Base-by-base conservation (phyloP, 2,329 filamentous ascomycete genomes). In the Pestalotiopsis sp. region DNA sequence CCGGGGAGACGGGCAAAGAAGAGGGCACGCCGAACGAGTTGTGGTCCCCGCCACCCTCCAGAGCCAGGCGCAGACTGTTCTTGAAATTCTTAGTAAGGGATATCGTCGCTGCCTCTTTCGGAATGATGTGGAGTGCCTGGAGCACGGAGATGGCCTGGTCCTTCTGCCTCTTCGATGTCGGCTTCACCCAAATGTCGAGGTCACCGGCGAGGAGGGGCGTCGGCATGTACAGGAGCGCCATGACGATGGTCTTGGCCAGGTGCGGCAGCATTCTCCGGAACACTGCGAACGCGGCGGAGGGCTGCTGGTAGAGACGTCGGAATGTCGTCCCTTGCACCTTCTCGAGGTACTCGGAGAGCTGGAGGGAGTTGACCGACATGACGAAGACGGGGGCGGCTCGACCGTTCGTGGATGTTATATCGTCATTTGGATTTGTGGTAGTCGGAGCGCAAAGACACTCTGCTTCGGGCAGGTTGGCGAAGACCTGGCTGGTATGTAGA, bases 211-310 rank as follows among this genome's bases (percentile, higher is more conserved):
- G 88, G 72, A 98, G 89, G 0, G 96, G 93, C 12, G 88, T 86
- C 56, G 93, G 93, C 84, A 97, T 92, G 83, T 97, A 99, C 4
- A 99, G 90, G 76, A 99, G 90, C 52, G 93, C 93, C 92, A 98
- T 97, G 70, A 99, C 95, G 76, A 99, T 92, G 17, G 91, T 94
- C 86, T 99, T 98, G 74, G 96, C 95, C 70, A 98, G 83, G 77
- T 97, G 93, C 68, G 96, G 94, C 69, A 99, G 88, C 94, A 99
- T 98, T 83, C 96, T 95, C 74, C 96, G 90, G 80, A 98, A 98
- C 76, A 99, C 95, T 73, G 96, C 96, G 73, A 99, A 90, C 49
- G 95, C 93, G 1, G 96, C 97, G 57, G 95, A 97, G 38, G 96
- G 96, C 85, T 98, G 95, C 83, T 95, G 92, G 86, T 99, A 99